These are phyloP conservation scores for Gossypium arboreum DNA, from an alignment of 345 rosid species.

Conservation along the genomic window DNA sequence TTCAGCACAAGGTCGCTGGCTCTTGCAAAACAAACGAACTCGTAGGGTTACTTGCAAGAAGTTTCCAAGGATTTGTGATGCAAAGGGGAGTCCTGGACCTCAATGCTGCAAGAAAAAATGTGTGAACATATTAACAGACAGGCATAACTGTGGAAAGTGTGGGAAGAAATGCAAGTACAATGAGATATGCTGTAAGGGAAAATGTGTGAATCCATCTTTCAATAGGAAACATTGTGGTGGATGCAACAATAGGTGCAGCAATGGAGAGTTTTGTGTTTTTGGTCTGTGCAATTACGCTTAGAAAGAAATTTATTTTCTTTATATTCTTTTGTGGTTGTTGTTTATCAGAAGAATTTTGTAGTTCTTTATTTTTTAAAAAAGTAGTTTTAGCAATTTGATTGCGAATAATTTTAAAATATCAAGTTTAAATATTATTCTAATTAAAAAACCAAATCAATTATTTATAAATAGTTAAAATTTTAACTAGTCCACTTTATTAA, in stretches of 20 bases:
- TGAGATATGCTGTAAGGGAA: conserved; percentile 38
- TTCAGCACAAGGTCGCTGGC: background rate
- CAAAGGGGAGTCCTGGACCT: conserved; percentile 9
- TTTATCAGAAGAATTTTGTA: background rate
- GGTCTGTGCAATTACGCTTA: conserved; percentile 40
- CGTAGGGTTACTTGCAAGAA: conserved; percentile 2
- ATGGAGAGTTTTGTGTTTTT: conserved; percentile 31
- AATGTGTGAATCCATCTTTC: conserved; percentile 34
- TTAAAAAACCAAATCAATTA: no score
- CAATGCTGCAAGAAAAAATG: conserved; percentile 22
- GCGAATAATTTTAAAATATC: no score
- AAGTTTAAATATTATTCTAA: no score
- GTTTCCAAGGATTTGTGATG: conserved; percentile 2
- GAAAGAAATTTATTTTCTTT: background rate
- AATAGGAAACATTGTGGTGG: conserved; percentile 31
- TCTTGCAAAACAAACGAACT: background rate
- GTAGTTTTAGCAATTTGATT: background rate
- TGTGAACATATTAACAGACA: conserved; percentile 21
- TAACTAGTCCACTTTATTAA: no score
- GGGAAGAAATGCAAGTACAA: conserved; percentile 40
- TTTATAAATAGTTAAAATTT: no score
- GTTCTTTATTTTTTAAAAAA: background rate
- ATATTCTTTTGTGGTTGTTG: background rate
- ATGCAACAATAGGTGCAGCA: conserved; percentile 20
- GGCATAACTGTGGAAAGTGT: conserved; percentile 35